These are phyloP conservation scores for Pestalotiopsis sp. DNA, from an alignment of 2,329 filamentous ascomycete species.

Conservation along the genomic window DNA sequence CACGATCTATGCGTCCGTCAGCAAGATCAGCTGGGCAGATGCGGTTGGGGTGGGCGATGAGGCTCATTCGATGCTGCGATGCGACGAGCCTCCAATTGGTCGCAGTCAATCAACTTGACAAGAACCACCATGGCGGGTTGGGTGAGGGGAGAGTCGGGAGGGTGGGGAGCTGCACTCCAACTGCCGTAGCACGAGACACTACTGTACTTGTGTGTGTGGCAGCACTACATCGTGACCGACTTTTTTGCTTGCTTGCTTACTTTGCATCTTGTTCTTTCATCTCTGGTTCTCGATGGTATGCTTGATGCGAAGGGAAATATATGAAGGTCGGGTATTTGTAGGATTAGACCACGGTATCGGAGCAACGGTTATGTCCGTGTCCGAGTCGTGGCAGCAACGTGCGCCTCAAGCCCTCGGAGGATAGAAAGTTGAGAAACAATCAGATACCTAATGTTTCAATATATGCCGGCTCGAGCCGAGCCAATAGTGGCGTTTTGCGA, in stretches of 20 bases:
- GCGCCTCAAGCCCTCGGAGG: neutral
- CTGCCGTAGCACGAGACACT: conserved; percentile 1
- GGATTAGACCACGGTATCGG: neutral
- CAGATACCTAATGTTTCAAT: neutral
- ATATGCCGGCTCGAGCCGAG: neutral
- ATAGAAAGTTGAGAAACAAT: neutral
- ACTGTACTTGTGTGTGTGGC: neutral
- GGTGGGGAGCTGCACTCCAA: neutral
- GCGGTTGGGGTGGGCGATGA: neutral
- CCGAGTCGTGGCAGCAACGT: neutral
- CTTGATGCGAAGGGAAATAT: neutral
- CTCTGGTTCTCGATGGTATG: neutral
- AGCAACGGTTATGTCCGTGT: neutral
- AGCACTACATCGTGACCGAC: conserved; percentile 3
- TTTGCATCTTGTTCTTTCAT: neutral
- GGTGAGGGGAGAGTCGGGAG: neutral
- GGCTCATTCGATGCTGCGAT: neutral
- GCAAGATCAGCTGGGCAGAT: neutral
- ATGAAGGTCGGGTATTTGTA: neutral
- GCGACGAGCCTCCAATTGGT: neutral
- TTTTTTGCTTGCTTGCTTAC: neutral
- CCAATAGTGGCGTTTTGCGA: neutral
- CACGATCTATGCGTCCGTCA: neutral
- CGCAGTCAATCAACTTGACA: neutral
- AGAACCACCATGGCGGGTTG: neutral